phyloP scores from a whole-genome alignment of 2,329 filamentous ascomycete species.

The Escovopsis weberi region DNA sequence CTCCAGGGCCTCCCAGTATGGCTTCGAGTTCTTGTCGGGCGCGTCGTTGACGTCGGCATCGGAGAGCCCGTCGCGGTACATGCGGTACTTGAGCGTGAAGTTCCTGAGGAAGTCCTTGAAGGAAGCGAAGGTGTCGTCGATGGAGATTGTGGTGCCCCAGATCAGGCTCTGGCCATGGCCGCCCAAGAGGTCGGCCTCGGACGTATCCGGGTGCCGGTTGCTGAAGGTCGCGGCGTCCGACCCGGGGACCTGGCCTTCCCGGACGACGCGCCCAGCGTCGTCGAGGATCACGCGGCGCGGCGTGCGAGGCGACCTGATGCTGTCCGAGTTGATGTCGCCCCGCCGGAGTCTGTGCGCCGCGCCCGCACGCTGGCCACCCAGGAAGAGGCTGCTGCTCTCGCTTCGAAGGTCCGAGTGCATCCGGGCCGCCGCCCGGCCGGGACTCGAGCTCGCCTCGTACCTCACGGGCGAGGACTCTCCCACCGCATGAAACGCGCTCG shows the following conservation, averaged over 20 bases:
- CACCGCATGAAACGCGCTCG: slow-evolving; percentile 44
- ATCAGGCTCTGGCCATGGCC: slow-evolving; percentile 72
- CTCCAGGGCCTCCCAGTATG: slow-evolving; percentile 74
- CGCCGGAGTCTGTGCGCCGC: slow-evolving; percentile 32
- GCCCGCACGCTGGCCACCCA: slow-evolving; percentile 41
- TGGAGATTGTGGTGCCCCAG: slow-evolving; percentile 95
- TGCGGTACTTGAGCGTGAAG: slow-evolving; percentile 84
- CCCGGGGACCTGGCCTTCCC: slow-evolving; percentile 33
- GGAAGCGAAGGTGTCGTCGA: slow-evolving; percentile 70
- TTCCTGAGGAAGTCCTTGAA: slow-evolving; percentile 91
- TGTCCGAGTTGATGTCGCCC: slow-evolving; percentile 77
- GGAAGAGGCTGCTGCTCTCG: slow-evolving; percentile 77
- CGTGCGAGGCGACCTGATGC: slow-evolving; percentile 39
- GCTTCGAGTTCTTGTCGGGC: slow-evolving; percentile 60
- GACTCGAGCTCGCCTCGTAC: slow-evolving; percentile 83
- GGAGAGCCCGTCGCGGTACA: slow-evolving; percentile 76
- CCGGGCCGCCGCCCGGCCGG: slow-evolving; percentile 45
- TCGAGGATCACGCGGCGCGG: slow-evolving; percentile 44
- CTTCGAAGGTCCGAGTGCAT: slow-evolving; percentile 61
- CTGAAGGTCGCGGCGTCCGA: slow-evolving; percentile 48
- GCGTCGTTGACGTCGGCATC: slow-evolving; percentile 57
- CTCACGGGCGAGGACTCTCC: slow-evolving; percentile 90
- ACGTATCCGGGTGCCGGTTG: slow-evolving; percentile 65
- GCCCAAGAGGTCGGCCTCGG: slow-evolving; percentile 77
- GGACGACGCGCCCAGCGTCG: slow-evolving; percentile 41